Evolutionary conservation across 1,284 basidiomycete genomes (phyloP), one percentile per base, ranked within the genome.

Genomic region (Clitocybe nebularis): DNA sequence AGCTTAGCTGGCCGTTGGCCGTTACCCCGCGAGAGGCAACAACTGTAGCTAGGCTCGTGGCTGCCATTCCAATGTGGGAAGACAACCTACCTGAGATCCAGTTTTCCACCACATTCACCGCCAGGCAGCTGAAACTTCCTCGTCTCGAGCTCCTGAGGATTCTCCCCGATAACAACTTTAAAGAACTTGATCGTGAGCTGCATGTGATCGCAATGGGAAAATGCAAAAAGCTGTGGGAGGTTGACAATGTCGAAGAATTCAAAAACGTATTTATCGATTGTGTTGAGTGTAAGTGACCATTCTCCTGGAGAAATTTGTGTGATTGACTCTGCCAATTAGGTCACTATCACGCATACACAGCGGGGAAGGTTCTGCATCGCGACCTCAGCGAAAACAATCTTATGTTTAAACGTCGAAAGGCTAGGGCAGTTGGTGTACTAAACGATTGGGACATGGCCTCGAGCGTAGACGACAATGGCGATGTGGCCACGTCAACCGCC

Each of bases 211-310:
- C 39, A 2, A 52, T 49, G 47, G 45, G 39, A 23, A 25, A 42
- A 10, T 51, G 50, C 22, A 35, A 45, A 39, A 45, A 45, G 22
- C 33, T 52, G 8, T 55, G 54, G 54, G 43, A 51, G 24, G 50
- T 40, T 2, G 41, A 39, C 1, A 50, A 41, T 34, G 34, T 52
- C 2, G 44, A 52, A 16, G 49, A 50, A 9, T 55, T 55, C 37
- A 45, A 52, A 32, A 36, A 50, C 5, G 50, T 34, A 5, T 48
- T 36, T 13, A 28, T 40, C 4, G 13, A 48, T 13, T 44, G 44
- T 16, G 37, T 45, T 13, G 14, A 32, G 11, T 39, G 43, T 43
- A 41, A 21, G 28, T 33, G 19, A 25, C 11, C 13, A 6, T 32
- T 32, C 8, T 32, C 13, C 6, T 17, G 5, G 4, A 16, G 5